Conservation (phyloP, 495 filamentous ascomycete species). For the Penicillium tannophilum region DNA sequence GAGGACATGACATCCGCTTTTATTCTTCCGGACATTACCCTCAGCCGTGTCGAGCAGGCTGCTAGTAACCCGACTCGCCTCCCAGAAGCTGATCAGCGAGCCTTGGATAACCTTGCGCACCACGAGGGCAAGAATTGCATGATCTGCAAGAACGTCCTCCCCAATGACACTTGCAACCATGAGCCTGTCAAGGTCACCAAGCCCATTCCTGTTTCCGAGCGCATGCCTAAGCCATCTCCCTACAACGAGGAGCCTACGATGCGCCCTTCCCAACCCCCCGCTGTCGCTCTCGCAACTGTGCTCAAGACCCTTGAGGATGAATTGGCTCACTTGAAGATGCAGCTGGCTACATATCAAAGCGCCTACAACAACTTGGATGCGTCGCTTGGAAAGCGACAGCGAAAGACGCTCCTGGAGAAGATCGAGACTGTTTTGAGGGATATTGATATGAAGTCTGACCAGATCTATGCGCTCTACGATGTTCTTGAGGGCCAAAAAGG, state of each 20-base stretch:
- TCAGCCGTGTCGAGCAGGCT: slow-evolving; percentile 41
- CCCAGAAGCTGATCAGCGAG: slow-evolving; percentile 56
- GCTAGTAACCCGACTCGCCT: slow-evolving; percentile 37
- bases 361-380: slow-evolving; percentile 70
- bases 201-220: slow-evolving; percentile 71
- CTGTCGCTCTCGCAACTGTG: slow-evolving; percentile 74
- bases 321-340: slow-evolving; percentile 73
- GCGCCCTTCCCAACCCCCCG: slow-evolving; percentile 73
- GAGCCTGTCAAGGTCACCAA: slow-evolving; percentile 64
- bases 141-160: slow-evolving; percentile 65
- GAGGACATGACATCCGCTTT: slow-evolving; percentile 84
- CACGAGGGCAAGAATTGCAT: slow-evolving; percentile 74
- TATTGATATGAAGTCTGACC: slow-evolving; percentile 79
- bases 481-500: slow-evolving; percentile 82
- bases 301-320: slow-evolving; percentile 84
- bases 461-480: slow-evolving; percentile 87
- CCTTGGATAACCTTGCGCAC: slow-evolving; percentile 59
- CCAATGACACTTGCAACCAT: slow-evolving; percentile 40
- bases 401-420: slow-evolving; percentile 63
- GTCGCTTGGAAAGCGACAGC: slow-evolving; percentile 65
- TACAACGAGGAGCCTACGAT: slow-evolving; percentile 73
- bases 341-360: slow-evolving; percentile 57
- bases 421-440: slow-evolving; percentile 65
- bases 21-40: slow-evolving; percentile 69
- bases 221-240: slow-evolving; percentile 50